Conservation (phyloP, 179 eudicot species). For the Nepenthes alata region DNA sequence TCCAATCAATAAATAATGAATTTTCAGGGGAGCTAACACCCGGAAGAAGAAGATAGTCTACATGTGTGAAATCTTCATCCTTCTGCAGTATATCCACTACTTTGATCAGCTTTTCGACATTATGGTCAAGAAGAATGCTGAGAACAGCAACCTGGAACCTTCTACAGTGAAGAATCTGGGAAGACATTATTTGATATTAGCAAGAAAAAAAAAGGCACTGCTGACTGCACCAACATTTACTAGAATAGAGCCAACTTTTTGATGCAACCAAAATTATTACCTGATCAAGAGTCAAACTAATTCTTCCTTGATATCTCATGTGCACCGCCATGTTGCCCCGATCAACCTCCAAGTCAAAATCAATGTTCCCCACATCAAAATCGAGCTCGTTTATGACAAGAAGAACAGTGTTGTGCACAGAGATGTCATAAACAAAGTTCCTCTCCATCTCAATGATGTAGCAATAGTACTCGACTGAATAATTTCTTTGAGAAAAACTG, state of each 20-base stretch:
- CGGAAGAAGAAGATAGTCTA: slow-evolving; percentile 74
- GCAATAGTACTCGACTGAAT: slow-evolving; percentile 32
- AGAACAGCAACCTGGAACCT: slow-evolving; percentile 54
- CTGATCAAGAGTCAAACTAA: slow-evolving; percentile 36
- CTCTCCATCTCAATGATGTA: slow-evolving; percentile 45
- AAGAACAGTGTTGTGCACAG: slow-evolving; percentile 38
- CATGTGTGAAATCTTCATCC: slow-evolving; percentile 9
- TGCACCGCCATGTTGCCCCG: slow-evolving; percentile 39
- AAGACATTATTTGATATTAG: slow-evolving; percentile 11
- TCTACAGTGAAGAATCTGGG: slow-evolving; percentile 44
- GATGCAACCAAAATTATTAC: slow-evolving; percentile 17
- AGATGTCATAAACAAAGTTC: slow-evolving; percentile 31
- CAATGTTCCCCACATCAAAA: slow-evolving; percentile 22
- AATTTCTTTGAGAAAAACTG: slow-evolving; percentile 11
- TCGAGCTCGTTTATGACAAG: slow-evolving; percentile 38
- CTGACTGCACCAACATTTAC: not conserved
- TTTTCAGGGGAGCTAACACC: slow-evolving; percentile 12
- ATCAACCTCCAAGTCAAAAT: slow-evolving; percentile 45
- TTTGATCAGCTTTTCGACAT: slow-evolving; percentile 26
- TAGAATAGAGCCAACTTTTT: not conserved
- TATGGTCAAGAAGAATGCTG: slow-evolving; percentile 41
- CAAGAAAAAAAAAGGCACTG: not conserved
- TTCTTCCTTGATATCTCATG: slow-evolving; percentile 28
- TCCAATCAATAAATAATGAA: slow-evolving; percentile 44
- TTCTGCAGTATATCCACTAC: slow-evolving; percentile 8